Evolutionary conservation across 768 basidiomycete species (phyloP).

Genomic region (Boletus rubropictus): DNA sequence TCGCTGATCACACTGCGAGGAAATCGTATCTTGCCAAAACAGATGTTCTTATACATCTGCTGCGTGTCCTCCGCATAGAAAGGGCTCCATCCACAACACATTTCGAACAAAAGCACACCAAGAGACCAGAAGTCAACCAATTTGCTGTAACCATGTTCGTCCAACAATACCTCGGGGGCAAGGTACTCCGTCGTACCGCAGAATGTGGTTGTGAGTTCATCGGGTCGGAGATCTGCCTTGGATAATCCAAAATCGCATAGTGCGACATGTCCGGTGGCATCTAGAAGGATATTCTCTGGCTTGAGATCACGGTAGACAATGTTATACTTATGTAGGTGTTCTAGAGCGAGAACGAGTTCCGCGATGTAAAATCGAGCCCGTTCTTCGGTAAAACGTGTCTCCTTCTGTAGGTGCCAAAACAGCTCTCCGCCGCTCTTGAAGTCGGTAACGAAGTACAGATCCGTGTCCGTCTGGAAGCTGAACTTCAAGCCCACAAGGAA

Average conservation of each 20-base stretch:
- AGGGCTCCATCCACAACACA: conserved; percentile 99
- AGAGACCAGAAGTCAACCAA: conserved; percentile 98
- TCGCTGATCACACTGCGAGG: conserved; percentile 95
- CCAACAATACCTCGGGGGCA: conserved; percentile 96
- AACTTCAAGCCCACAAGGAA: conserved; percentile 99
- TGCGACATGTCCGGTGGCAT: conserved; percentile 97
- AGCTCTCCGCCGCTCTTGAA: conserved; percentile 98
- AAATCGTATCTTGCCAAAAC: conserved; percentile 98
- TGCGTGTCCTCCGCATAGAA: conserved; percentile 99
- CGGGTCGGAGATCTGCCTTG: conserved; percentile 88
- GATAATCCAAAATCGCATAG: conserved; percentile 98
- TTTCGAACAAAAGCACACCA: conserved; percentile 95
- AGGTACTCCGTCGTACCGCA: conserved; percentile 99
- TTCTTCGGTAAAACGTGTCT: conserved; percentile 90
- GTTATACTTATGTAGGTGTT: conserved; percentile 96
- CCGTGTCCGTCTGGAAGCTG: conserved; percentile 92
- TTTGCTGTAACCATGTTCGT: conserved; percentile 97
- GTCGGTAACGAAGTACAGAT: conserved; percentile 95
- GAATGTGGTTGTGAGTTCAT: conserved; percentile 98
- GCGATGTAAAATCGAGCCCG: conserved; percentile 95
- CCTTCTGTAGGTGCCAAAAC: conserved; percentile 97
- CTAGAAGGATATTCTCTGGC: conserved; percentile 96
- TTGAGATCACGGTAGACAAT: conserved; percentile 96
- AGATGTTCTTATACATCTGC: conserved; percentile 99
- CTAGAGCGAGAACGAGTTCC: conserved; percentile 89